phyloP scores from a whole-genome alignment of 495 filamentous ascomycete species.

The Stereocaulon alpinum region DNA sequence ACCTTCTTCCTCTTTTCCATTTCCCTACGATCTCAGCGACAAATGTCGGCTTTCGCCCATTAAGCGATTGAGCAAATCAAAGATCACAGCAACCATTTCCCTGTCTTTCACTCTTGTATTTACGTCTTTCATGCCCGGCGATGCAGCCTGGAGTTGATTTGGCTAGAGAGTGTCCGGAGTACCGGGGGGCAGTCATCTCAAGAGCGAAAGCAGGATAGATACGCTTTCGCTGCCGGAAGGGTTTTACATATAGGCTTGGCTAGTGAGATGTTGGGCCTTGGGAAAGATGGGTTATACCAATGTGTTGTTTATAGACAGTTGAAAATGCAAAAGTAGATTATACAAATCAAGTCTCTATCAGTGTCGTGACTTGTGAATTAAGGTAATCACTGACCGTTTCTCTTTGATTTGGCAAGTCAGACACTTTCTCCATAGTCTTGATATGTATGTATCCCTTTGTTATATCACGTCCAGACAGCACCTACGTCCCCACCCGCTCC shows the following conservation, averaged over 20 bases:
- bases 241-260: slow-evolving; percentile 35
- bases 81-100: neutral
- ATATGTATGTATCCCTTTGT: no score
- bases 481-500: no score
- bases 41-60: neutral
- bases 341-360: no score
- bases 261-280: neutral
- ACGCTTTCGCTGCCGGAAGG: neutral
- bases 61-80: neutral
- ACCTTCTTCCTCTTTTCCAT: neutral
- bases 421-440: no score
- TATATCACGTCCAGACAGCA: no score
- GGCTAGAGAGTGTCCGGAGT: neutral
- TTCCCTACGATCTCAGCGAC: neutral
- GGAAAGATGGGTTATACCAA: neutral
- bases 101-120: neutral
- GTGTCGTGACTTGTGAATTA: no score
- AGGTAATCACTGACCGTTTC: no score
- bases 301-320: neutral
- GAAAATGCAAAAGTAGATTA: no score
- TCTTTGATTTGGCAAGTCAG: no score
- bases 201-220: no score
- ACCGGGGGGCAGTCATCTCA: neutral
- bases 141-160: neutral
- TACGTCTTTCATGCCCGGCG: neutral